Percentiles rank a stretch among this genome's conserved stretches.
phyloP scores from a whole-genome alignment of 345 rosid species.

The Pistacia vera region DNA sequence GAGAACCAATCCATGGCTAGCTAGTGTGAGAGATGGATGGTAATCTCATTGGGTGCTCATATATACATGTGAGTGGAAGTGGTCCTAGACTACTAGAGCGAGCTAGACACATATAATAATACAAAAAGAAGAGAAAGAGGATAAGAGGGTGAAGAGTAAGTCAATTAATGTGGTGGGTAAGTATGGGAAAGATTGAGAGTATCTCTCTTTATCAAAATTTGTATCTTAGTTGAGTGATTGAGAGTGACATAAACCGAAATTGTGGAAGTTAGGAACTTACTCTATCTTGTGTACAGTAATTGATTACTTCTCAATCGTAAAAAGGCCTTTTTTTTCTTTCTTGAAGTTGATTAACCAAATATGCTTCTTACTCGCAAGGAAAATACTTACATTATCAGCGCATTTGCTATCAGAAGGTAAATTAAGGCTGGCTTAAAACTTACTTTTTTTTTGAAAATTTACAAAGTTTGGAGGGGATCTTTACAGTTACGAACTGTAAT shows the following conservation, averaged over 20 bases:
- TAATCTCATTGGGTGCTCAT: neutral
- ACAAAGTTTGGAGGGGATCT: too few species aligned
- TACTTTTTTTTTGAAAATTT: too few species aligned
- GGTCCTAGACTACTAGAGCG: conserved; percentile 14
- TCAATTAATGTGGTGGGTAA: conserved; percentile 31
- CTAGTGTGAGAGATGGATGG: neutral
- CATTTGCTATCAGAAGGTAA: too few species aligned
- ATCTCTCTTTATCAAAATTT: conserved; percentile 19
- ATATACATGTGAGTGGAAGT: conserved; percentile 4
- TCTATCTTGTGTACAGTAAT: neutral
- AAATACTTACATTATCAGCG: too few species aligned
- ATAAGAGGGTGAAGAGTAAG: conserved; percentile 22
- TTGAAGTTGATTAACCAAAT: too few species aligned
- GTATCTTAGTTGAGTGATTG: conserved; percentile 45
- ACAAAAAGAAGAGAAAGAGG: conserved; percentile 5
- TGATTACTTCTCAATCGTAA: too few species aligned
- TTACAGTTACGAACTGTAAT: too few species aligned
- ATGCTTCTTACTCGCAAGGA: too few species aligned
- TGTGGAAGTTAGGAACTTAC: conserved; percentile 19
- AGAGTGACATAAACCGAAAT: conserved; percentile 28
- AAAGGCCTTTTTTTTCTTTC: too few species aligned
- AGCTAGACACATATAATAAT: too few species aligned
- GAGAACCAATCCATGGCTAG: conserved; percentile 81
- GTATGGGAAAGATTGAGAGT: conserved; percentile 14
- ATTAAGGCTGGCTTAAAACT: too few species aligned